phyloP scores from a whole-genome alignment of 495 filamentous ascomycete genomes.

The Penicillium cosmopolitanum region DNA sequence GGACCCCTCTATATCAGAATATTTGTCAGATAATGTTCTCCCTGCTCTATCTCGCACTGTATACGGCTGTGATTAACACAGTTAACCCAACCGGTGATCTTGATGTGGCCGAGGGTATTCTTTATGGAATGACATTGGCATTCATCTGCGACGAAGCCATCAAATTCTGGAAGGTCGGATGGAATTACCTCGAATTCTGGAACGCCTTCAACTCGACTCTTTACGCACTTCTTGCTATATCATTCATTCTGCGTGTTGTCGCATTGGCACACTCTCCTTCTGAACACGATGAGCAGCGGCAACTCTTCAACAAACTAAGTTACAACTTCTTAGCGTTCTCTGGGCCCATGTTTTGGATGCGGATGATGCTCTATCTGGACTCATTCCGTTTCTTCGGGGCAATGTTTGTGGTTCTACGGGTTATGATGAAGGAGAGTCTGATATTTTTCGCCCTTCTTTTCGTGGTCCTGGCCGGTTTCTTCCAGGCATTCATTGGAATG shows the following conservation, averaged over 20 bases:
- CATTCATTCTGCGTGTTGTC: conserved; percentile 75
- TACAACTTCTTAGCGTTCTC: conserved; percentile 93
- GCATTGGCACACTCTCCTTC: conserved; percentile 66
- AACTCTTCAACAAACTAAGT: conserved; percentile 72
- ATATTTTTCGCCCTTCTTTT: conserved; percentile 96
- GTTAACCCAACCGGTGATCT: conserved; percentile 80
- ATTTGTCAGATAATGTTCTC: conserved; percentile 83
- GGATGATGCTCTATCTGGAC: conserved; percentile 91
- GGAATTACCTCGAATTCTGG: conserved; percentile 91
- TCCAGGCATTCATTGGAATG: conserved; percentile 94
- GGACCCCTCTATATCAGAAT: conserved; percentile 91
- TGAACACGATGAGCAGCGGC: conserved; percentile 55
- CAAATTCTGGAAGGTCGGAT: conserved; percentile 92
- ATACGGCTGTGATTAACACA: conserved; percentile 90
- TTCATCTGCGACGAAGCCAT: conserved; percentile 84
- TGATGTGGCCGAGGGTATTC: conserved; percentile 79
- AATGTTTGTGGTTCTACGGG: conserved; percentile 95
- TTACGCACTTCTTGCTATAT: conserved; percentile 75
- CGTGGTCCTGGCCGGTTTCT: conserved; percentile 85
- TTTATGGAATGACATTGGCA: conserved; percentile 91
- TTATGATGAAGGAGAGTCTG: conserved; percentile 98
- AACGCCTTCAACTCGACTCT: conserved; percentile 88
- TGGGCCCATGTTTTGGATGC: conserved; percentile 96
- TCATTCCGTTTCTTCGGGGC: conserved; percentile 94
- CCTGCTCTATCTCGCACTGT: conserved; percentile 78